Evolutionary conservation across 441 rosid species (phyloP).

Genomic region (Croton setiger): DNA sequence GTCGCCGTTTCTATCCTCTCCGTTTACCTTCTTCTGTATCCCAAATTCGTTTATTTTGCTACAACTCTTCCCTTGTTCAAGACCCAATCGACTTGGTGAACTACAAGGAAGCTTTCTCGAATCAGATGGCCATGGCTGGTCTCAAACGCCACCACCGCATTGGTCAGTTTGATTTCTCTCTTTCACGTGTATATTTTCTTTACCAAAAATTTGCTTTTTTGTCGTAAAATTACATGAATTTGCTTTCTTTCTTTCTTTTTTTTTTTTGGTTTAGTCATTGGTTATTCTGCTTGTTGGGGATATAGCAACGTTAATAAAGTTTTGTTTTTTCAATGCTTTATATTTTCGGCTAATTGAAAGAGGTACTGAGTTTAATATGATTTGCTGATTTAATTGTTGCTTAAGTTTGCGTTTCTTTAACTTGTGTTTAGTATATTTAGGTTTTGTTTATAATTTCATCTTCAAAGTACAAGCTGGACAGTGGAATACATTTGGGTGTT

Average conservation of each 20-base stretch:
- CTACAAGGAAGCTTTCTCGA: constrained; percentile 56
- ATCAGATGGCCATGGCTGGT: constrained; percentile 79
- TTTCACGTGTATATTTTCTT: background rate
- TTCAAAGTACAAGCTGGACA: background rate
- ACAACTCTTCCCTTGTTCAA: constrained; percentile 32
- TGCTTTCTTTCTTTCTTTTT: too few relatives aligned
- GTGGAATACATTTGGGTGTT: background rate
- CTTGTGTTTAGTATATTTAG: background rate
- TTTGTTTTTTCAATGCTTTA: background rate
- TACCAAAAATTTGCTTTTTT: background rate
- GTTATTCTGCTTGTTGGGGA: background rate
- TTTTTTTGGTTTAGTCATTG: background rate
- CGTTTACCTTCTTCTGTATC: constrained; percentile 4
- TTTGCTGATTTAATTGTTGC: background rate
- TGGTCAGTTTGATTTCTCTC: constrained; percentile 36
- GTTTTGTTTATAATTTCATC: background rate
- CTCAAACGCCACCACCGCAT: constrained; percentile 81
- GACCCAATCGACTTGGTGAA: constrained; percentile 29
- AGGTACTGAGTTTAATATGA: background rate
- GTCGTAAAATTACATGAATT: background rate
- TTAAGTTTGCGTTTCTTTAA: background rate
- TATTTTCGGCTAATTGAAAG: constrained; percentile 7
- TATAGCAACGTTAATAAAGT: background rate
- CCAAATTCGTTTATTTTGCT: constrained; percentile 48
- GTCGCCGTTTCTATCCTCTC: constrained; percentile 21